phyloP scores from a whole-genome alignment of 352 stramenopile species.

The Phytophthora hybrid region DNA sequence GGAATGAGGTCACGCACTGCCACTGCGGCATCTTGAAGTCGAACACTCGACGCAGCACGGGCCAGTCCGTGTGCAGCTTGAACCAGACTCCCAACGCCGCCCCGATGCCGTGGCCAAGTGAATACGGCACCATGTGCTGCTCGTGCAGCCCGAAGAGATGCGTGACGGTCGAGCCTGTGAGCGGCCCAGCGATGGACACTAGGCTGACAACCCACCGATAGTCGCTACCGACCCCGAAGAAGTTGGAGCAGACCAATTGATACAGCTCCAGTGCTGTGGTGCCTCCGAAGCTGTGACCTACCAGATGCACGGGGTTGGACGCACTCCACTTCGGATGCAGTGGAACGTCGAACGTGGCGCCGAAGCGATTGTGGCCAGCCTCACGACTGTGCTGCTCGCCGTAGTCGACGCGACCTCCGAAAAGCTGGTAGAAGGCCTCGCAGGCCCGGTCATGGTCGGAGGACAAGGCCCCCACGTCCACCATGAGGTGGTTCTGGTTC shows the following conservation, averaged over 20 bases:
- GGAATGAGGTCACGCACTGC: slow-evolving; percentile 34
- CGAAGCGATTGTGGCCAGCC: slow-evolving; percentile 55
- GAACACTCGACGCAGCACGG: slow-evolving; percentile 49
- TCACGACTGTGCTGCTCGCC: slow-evolving; percentile 50
- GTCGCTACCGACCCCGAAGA: slow-evolving; percentile 63
- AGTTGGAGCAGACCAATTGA: slow-evolving; percentile 66
- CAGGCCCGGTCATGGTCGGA: slow-evolving; percentile 74
- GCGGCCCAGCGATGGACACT: slow-evolving; percentile 61
- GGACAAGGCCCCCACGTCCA: slow-evolving; percentile 64
- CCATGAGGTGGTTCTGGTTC: slow-evolving; percentile 55
- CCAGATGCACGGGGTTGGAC: slow-evolving; percentile 61
- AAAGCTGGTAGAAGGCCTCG: slow-evolving; percentile 69
- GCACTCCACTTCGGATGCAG: slow-evolving; percentile 62
- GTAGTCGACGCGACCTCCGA: slow-evolving; percentile 68
- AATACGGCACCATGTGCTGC: slow-evolving; percentile 32
- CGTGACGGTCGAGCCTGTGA: slow-evolving; percentile 48
- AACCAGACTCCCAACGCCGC: slow-evolving; percentile 49
- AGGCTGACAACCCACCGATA: slow-evolving; percentile 66
- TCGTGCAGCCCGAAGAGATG: slow-evolving; percentile 45
- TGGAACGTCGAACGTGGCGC: slow-evolving; percentile 39
- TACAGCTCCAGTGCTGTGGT: slow-evolving; percentile 80
- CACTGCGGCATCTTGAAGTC: slow-evolving; percentile 74
- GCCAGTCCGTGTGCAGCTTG: slow-evolving; percentile 49
- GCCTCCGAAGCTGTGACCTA: slow-evolving; percentile 75
- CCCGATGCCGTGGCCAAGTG: slow-evolving; percentile 39